phyloP scores from a whole-genome alignment of 2,329 filamentous ascomycete genomes.

The Penicillium sp. region DNA sequence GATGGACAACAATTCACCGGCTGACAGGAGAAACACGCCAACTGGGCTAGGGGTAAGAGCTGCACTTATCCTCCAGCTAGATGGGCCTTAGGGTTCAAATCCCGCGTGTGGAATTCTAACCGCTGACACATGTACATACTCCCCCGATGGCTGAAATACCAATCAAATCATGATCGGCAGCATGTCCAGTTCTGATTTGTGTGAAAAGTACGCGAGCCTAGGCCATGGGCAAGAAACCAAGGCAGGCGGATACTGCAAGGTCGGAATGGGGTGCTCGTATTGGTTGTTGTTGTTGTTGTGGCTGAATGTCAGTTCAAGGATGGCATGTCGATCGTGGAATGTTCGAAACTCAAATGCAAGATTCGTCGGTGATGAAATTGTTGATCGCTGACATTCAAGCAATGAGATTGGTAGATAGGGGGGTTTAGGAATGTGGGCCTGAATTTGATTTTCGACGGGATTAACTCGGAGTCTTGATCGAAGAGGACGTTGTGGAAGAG shows the following conservation, averaged over 20 bases:
- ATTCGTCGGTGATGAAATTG: not conserved
- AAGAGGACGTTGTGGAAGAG: not conserved
- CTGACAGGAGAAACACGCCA: not conserved
- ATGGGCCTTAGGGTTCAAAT: conserved; percentile 11
- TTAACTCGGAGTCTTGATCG: not conserved
- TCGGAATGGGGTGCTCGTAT: not conserved
- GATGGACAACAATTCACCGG: not conserved
- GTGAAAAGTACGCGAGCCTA: not conserved
- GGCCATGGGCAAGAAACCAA: not conserved
- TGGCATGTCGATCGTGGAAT: conserved; percentile 12
- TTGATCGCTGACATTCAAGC: not conserved
- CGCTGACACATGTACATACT: not conserved
- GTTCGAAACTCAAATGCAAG: not conserved
- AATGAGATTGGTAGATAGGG: not conserved
- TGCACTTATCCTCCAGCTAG: conserved; percentile 16
- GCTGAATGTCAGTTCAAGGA: not conserved
- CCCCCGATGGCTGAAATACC: not conserved
- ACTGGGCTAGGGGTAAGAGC: conserved; percentile 2
- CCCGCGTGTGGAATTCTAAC: conserved; percentile 14
- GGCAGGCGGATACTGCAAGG: not conserved
- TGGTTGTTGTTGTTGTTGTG: conserved; percentile 5
- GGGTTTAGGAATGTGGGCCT: not conserved
- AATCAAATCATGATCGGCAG: not conserved
- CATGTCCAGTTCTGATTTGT: not conserved
- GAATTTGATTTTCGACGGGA: not conserved